Evolutionary conservation across 2,329 filamentous ascomycete species (phyloP), one percentile per base, ranked within the genome.

Genomic region (Aspergillus felis): DNA sequence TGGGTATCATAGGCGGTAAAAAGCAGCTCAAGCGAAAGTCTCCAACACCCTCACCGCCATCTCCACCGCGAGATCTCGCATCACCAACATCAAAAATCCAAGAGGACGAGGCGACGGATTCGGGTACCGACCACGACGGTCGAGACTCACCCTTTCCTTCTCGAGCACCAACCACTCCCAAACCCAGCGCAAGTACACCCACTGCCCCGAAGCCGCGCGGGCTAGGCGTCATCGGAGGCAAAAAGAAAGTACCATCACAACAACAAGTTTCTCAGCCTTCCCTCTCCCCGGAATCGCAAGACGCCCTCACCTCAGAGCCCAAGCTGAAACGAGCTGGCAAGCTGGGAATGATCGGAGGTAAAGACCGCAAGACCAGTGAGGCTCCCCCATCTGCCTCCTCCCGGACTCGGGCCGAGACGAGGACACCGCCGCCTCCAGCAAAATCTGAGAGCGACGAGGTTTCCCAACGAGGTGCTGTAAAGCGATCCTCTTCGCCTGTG

Each of bases 281-380:
- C 42, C 44, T 41, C 29, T 46, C 29, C 29, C n/a, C 35, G 20
- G 46, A 35, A 4, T 44, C 32, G 3, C 2, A 32, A 20, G n/a
- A 35, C 42, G 48, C 50, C 10, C 28, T 12, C 38, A 22, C 22
- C 52, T 14, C 52, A 25, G 28, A 41, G 7, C 25, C 24, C 12
- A 55, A 44, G 49, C 48, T 38, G 48, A 57, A 55, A 27, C 50
- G 25, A 35, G 50, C 49, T 60, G 64, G 56, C 14, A 73, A 69
- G 50, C 61, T 78, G 3, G 75, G 75, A 3, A 64, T 72, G 38
- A 74, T 77, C 54, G 73, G 75, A 7, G 66, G 69, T 28, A 71
- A 66, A 44, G 24, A 55, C 6, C 42, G 51, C 41, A 65, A 65
- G 51, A 20, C 14, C 22, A 57, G 27, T 54, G 2, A 41, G 55